These are phyloP conservation scores for Globisporangium abappressorium DNA, from an alignment of 352 stramenopile genomes.

Conservation along the genomic window DNA sequence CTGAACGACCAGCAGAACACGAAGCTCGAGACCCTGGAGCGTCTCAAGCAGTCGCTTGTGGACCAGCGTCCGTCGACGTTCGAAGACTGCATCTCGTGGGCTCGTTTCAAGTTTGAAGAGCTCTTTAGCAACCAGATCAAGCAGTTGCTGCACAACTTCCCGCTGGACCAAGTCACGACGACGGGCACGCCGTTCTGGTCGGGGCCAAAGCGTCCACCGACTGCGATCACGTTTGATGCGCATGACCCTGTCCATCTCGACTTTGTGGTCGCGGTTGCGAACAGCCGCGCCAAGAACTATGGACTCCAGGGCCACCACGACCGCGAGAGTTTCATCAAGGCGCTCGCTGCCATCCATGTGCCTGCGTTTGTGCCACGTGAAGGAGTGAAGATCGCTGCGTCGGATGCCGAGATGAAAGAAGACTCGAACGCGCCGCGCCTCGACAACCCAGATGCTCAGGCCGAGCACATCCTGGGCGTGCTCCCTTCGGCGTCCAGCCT, in stretches of 20 bases:
- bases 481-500: conserved; percentile 84
- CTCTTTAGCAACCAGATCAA: conserved; percentile 98
- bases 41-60: conserved; percentile 92
- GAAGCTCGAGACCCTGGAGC: conserved; percentile 95
- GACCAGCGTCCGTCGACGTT: conserved; percentile 90
- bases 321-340: conserved; percentile 60
- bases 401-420: conserved; percentile 96
- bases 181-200: conserved; percentile 98
- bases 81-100: conserved; percentile 98
- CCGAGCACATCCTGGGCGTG: conserved; percentile 69
- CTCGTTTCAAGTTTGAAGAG: conserved; percentile 96
- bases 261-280: conserved; percentile 95
- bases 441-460: conserved; percentile 76
- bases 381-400: conserved; percentile 97
- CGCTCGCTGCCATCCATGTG: conserved; percentile 88
- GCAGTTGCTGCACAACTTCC: conserved; percentile 99
- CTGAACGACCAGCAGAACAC: conserved; percentile 97
- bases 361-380: conserved; percentile 92
- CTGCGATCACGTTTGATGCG: conserved; percentile 90
- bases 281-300: conserved; percentile 94
- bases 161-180: conserved; percentile 95
- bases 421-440: conserved; percentile 27
- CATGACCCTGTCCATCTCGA: conserved; percentile 92
- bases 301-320: conserved; percentile 79
- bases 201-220: conserved; percentile 95